These are phyloP conservation scores for Curvularia sp. DNA, from an alignment of 2,329 filamentous ascomycete species.

Conservation along the genomic window DNA sequence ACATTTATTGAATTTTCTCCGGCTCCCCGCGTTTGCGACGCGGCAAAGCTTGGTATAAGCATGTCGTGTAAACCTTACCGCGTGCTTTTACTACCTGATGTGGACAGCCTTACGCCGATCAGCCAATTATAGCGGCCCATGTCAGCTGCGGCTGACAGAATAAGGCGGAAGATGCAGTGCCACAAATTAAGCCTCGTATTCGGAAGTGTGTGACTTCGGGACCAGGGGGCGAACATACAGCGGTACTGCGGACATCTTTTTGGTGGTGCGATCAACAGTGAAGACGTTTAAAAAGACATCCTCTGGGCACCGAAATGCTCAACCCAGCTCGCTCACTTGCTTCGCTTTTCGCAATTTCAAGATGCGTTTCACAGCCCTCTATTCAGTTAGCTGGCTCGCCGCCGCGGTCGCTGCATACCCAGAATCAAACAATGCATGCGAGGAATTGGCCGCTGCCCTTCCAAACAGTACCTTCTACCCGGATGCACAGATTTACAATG, in stretches of 20 bases:
- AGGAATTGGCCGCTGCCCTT: constrained; percentile 22
- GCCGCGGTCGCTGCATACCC: background rate
- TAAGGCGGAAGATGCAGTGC: background rate
- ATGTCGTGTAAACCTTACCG: constrained; percentile 9
- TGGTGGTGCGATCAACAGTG: background rate
- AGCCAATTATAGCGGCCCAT: constrained; percentile 7
- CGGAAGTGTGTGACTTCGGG: background rate
- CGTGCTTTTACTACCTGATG: constrained; percentile 5
- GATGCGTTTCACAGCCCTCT: constrained; percentile 18
- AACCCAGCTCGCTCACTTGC: background rate
- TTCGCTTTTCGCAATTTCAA: background rate
- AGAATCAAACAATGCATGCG: constrained; percentile 14
- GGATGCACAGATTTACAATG: constrained; percentile 29
- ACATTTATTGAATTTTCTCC: background rate
- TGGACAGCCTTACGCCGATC: background rate
- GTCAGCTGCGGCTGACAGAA: constrained; percentile 15
- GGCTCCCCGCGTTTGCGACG: constrained; percentile 14
- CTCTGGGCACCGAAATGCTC: background rate
- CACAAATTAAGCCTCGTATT: constrained; percentile 14
- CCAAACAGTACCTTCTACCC: constrained; percentile 27
- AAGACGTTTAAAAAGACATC: background rate
- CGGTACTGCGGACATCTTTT: background rate
- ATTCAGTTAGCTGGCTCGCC: constrained; percentile 6
- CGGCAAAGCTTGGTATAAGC: background rate
- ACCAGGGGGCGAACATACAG: background rate